A percentile compares a stretch with the other conserved stretches of the same genome.
Evolutionary conservation across 2,329 filamentous ascomycete genomes (phyloP).

Genomic region (Colletotrichum sublineola): DNA sequence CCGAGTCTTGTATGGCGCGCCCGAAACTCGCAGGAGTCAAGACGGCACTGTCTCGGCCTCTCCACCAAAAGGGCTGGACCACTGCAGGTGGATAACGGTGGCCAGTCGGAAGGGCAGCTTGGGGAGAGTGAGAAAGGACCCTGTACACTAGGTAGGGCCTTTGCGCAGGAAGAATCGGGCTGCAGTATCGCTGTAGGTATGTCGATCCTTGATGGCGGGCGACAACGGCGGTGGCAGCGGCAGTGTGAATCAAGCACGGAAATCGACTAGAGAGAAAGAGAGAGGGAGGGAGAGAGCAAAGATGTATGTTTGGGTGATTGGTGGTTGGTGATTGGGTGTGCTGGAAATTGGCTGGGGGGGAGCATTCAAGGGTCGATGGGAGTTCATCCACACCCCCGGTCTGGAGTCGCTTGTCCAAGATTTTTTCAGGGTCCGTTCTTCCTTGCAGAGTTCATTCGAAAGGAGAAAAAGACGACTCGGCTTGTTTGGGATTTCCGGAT

Average conservation of each 20-base stretch:
- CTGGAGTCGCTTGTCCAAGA: slow-evolving; percentile 17
- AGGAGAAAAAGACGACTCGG: slow-evolving; percentile 26
- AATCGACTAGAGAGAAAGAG: slow-evolving; percentile 13
- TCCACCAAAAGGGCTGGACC: slow-evolving; percentile 23
- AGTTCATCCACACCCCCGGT: slow-evolving; percentile 33
- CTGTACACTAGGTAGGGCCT: too few species aligned
- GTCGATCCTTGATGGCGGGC: slow-evolving; percentile 14
- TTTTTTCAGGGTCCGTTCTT: slow-evolving; percentile 37
- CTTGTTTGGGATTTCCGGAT: slow-evolving; percentile 25
- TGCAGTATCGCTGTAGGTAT: slow-evolving; percentile 16
- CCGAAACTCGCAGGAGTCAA: slow-evolving; percentile 31
- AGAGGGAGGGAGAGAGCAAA: too few species aligned
- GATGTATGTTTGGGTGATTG: background rate
- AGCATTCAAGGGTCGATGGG: slow-evolving; percentile 15
- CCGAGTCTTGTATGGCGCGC: slow-evolving; percentile 36
- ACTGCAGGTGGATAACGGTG: slow-evolving; percentile 29
- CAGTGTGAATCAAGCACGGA: slow-evolving; percentile 17
- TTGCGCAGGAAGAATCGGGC: slow-evolving; percentile 1
- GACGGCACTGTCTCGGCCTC: slow-evolving; percentile 39
- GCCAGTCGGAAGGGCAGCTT: slow-evolving; percentile 23
- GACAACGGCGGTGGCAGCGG: background rate
- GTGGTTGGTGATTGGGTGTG: background rate
- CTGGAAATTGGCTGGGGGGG: slow-evolving; percentile 16
- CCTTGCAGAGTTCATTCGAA: background rate
- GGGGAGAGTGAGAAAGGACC: background rate